Percentiles rank a stretch among this genome's conserved stretches.
These are phyloP conservation scores for Phallus indusiatus DNA, from an alignment of 768 basidiomycete genomes.

Conservation along the genomic window DNA sequence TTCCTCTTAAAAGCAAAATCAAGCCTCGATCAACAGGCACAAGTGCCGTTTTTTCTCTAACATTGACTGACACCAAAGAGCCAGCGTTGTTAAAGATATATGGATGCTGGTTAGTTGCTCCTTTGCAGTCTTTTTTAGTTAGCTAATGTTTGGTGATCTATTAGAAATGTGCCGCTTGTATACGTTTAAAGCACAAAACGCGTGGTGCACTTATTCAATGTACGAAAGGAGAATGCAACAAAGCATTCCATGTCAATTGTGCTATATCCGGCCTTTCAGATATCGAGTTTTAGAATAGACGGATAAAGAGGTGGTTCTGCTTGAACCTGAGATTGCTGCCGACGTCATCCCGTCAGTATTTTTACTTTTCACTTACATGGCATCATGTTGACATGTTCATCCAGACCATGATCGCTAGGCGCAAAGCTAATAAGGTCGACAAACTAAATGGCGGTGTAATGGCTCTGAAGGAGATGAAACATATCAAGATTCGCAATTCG, in stretches of 20 bases:
- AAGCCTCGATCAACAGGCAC: too few species aligned
- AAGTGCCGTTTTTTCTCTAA: too few species aligned
- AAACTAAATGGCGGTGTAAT: constrained; percentile 65
- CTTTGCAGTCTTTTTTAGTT: background rate
- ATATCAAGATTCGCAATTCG: constrained; percentile 78
- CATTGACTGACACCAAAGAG: too few species aligned
- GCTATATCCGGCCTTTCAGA: constrained; percentile 48
- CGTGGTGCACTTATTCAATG: constrained; percentile 88
- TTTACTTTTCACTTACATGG: background rate
- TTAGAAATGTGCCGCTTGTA: constrained; percentile 86
- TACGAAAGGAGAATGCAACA: constrained; percentile 86
- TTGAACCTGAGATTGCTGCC: constrained; percentile 50
- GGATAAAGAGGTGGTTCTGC: constrained; percentile 70
- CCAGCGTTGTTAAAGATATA: constrained; percentile 82
- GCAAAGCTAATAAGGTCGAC: constrained; percentile 63
- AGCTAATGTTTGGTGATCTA: background rate
- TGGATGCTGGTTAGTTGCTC: constrained; percentile 73
- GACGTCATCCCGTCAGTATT: constrained; percentile 86
- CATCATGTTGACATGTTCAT: too few species aligned
- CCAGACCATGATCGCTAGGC: too few species aligned
- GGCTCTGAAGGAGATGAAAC: constrained; percentile 57
- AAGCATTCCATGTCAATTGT: constrained; percentile 90
- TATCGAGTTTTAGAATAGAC: constrained; percentile 56
- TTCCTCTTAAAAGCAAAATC: too few species aligned
- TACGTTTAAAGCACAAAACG: constrained; percentile 50